Base-by-base conservation (phyloP, 2,329 filamentous ascomycete genomes). In the Thyridium curvatum region DNA sequence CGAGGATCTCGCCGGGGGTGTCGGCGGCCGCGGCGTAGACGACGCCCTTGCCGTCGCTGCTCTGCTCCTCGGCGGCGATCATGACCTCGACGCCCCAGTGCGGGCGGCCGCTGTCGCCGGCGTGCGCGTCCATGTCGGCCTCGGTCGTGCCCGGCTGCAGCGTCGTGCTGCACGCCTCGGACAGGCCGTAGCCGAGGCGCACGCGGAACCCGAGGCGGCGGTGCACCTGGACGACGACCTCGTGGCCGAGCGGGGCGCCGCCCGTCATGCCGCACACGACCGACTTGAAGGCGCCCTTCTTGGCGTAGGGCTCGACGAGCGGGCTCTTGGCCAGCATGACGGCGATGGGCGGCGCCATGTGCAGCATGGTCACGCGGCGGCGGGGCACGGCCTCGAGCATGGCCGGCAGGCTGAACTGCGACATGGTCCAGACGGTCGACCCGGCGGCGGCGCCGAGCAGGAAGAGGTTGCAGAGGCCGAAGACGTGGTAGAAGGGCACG, bases 151-250 rank as follows among this genome's bases (percentile, higher is more conserved):
- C 34, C 12, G 35, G 35, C 12, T 31, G 34, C 9, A 37, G n/a
- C 13, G 39, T 41, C 9, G 35, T 38, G 31, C 21, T 26, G 21
- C 21, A 26, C 21, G 74, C 64, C 56, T 93, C 87, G 1, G 87
- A 93, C 87, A 94, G 91, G 5, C 88, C 88, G 84, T 85, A 94
- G 4, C 86, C 87, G 58, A 91, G 86, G 53, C 66, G 64, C 10
- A 72, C 46, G 3, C 21, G 21, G 21, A 26, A 26, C 6, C 21
- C 21, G 6, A 26, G 21, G 21, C 21, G 21, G 41, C 64, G 69
- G 53, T 83, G 71, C 9, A 79, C 72, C 46, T 82, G 77, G 10
- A 68, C 65, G 40, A 65, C 68, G 4, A 78, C 64, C 44, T 84
- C 76, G n/a, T 53, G 54, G 12, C 68, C 64, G 8, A 86, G 61